phyloP scores from a whole-genome alignment of 352 stramenopile genomes.

The Pythium grandisporangium region DNA sequence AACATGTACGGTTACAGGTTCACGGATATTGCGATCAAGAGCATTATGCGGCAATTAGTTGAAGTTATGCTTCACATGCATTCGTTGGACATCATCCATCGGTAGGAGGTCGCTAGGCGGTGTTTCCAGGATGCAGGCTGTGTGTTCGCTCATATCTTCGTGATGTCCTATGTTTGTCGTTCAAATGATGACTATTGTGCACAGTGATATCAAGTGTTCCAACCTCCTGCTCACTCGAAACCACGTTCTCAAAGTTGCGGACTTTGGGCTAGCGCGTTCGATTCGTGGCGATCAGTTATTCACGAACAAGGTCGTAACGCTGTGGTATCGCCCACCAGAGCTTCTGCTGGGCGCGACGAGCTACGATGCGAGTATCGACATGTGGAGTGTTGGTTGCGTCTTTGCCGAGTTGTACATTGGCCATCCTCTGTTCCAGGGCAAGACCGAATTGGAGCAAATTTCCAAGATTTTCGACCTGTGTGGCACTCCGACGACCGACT shows the following conservation, averaged over 20 bases:
- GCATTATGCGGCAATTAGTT: constrained; percentile 79
- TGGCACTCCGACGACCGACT: constrained; percentile 68
- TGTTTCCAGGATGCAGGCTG: no score
- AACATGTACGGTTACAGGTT: no score
- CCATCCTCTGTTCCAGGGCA: constrained; percentile 80
- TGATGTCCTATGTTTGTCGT: no score
- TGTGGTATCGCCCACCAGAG: constrained; percentile 94
- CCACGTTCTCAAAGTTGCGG: constrained; percentile 78
- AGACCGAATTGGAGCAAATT: constrained; percentile 85
- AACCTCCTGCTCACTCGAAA: constrained; percentile 75
- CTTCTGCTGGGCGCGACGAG: constrained; percentile 89
- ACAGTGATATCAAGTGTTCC: constrained; percentile 90
- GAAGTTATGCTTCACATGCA: constrained; percentile 87
- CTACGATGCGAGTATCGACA: constrained; percentile 92
- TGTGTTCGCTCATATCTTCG: no score
- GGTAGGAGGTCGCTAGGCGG: constrained; percentile 16
- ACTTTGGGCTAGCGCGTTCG: constrained; percentile 81
- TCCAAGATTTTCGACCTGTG: constrained; percentile 86
- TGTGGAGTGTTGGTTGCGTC: constrained; percentile 92
- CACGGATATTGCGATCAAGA: constrained; percentile 80
- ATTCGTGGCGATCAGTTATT: constrained; percentile 81
- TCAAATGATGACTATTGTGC: not conserved
- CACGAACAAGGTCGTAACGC: constrained; percentile 95
- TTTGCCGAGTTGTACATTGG: constrained; percentile 84
- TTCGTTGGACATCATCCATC: constrained; percentile 80